Base-by-base conservation (phyloP, 306 rosid species). In the Vigna mungo region DNA sequence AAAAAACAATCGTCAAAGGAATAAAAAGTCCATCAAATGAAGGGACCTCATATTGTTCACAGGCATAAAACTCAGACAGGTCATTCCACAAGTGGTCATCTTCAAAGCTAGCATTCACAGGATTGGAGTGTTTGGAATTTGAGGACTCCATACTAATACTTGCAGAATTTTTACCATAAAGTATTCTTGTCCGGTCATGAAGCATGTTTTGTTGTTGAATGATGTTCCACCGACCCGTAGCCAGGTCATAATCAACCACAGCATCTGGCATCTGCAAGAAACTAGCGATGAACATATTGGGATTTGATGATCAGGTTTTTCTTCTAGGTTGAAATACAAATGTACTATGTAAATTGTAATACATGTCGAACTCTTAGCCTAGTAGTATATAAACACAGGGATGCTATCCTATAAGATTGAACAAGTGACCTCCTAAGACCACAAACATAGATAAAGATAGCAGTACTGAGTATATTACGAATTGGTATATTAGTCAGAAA, bases 241-340 rank as follows among this genome's bases (percentile, higher is more conserved):
- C 80, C 46, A 92, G 91, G 82, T 95, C 93, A 86, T 95, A 96
- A 86, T 96, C 99, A 65, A 96, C 96, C 64, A 92, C 90, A 43
- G 97, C 96, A 91, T 92, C 97, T 3, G 99, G 99, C 98, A 91
- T 96, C 97, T 96, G 96, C 75, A 80, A 75, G 62, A 82, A 81
- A 82, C 60, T 72, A 18, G 51, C 70, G 63, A 69, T 78, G 70
- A 65, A 72, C 75, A 62, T 69, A 67, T 54, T 36, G 41, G 72
- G 55, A 62, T 75, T 81, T 72, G 73, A 47, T 44, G 55, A 81
- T 32, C 48, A 58, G 69, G 11, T 44, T 47, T 70, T 56, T 58
- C 63, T 51, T 62, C 71, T 52, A 79, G 46, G 64, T 72, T 43
- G 78, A 61, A 63, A 67, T 27, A 20, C 17, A 71, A 32, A 51